These are phyloP conservation scores for Whalleya microplaca DNA, from an alignment of 2,329 filamentous ascomycete species.

Conservation along the genomic window DNA sequence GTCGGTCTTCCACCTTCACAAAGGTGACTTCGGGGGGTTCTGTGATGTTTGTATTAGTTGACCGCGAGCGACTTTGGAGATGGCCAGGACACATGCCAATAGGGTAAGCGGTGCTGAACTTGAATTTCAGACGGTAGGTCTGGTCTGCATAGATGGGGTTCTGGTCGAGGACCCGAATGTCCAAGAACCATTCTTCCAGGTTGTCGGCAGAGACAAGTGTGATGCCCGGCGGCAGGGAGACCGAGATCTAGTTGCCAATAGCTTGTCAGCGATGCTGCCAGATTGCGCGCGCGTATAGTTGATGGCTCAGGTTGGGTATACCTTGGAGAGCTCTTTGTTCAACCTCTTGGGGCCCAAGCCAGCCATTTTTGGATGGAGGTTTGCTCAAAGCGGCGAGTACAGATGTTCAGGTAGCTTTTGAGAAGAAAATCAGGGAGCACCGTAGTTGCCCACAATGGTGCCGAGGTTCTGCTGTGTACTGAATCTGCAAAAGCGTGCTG, in stretches of 20 bases:
- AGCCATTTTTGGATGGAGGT: slow-evolving; percentile 36
- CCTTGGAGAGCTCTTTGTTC: slow-evolving; percentile 63
- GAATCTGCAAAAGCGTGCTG: neutral
- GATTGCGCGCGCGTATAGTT: neutral
- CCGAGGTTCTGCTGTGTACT: neutral
- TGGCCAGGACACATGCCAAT: slow-evolving; percentile 66
- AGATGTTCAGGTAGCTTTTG: neutral
- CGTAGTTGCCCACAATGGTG: neutral
- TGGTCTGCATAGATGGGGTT: slow-evolving; percentile 87
- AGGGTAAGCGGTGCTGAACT: slow-evolving; percentile 81
- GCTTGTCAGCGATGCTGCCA: slow-evolving; percentile 5
- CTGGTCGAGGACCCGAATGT: slow-evolving; percentile 85
- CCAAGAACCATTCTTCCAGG: slow-evolving; percentile 88
- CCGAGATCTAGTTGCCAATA: slow-evolving; percentile 50
- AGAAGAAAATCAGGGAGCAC: neutral
- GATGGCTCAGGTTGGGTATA: slow-evolving; percentile 31
- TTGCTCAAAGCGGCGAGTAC: slow-evolving; percentile 5
- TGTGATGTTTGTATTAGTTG: slow-evolving; percentile 41
- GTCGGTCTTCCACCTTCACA: slow-evolving; percentile 63
- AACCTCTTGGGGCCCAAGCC: slow-evolving; percentile 60
- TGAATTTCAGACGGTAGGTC: slow-evolving; percentile 84
- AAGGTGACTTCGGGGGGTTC: slow-evolving; percentile 97
- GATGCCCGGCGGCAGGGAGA: slow-evolving; percentile 69
- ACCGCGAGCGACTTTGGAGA: neutral
- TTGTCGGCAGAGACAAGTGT: slow-evolving; percentile 79